These are phyloP conservation scores for Conticribra guillardii DNA, from an alignment of 108 stramenopile genomes.

Conservation along the genomic window DNA sequence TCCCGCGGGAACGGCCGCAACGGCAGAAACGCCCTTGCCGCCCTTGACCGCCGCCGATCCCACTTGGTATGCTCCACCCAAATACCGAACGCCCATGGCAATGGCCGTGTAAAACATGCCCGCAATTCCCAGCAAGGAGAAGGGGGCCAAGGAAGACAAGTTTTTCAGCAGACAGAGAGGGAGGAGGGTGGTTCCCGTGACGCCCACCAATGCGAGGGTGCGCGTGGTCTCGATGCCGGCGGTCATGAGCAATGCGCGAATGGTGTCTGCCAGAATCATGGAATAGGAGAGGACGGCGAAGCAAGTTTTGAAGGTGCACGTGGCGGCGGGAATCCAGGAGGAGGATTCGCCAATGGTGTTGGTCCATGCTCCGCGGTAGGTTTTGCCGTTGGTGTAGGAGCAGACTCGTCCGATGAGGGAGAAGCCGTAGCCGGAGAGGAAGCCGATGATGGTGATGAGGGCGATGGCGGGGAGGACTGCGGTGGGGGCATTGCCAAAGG, in stretches of 20 bases:
- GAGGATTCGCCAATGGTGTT: slow-evolving; percentile 55
- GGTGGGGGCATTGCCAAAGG: slow-evolving; percentile 84
- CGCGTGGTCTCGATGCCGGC: slow-evolving; percentile 42
- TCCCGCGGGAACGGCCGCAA: slow-evolving; percentile 45
- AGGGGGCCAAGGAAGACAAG: slow-evolving; percentile 80
- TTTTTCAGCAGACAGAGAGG: slow-evolving; percentile 90
- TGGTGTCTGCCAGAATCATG: slow-evolving; percentile 91
- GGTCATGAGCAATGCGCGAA: slow-evolving; percentile 56
- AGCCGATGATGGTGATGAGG: slow-evolving; percentile 76
- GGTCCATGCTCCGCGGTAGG: slow-evolving; percentile 89
- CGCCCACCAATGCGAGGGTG: slow-evolving; percentile 51
- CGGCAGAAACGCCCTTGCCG: not conserved
- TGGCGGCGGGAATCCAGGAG: slow-evolving; percentile 81
- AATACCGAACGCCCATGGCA: slow-evolving; percentile 74
- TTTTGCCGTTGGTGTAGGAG: slow-evolving; percentile 59
- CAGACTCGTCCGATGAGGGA: slow-evolving; percentile 83
- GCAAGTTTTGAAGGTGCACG: slow-evolving; percentile 81
- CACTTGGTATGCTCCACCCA: slow-evolving; percentile 71
- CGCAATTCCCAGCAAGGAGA: slow-evolving; percentile 84
- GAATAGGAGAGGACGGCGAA: slow-evolving; percentile 79
- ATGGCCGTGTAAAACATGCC: slow-evolving; percentile 84
- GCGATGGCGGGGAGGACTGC: slow-evolving; percentile 77
- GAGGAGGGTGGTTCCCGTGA: slow-evolving; percentile 73
- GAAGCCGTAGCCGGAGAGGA: slow-evolving; percentile 87
- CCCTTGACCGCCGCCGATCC: slow-evolving; percentile 43